Base-by-base conservation (phyloP, 371 early-diverging fungal genomes). In the Mucor sp. region DNA sequence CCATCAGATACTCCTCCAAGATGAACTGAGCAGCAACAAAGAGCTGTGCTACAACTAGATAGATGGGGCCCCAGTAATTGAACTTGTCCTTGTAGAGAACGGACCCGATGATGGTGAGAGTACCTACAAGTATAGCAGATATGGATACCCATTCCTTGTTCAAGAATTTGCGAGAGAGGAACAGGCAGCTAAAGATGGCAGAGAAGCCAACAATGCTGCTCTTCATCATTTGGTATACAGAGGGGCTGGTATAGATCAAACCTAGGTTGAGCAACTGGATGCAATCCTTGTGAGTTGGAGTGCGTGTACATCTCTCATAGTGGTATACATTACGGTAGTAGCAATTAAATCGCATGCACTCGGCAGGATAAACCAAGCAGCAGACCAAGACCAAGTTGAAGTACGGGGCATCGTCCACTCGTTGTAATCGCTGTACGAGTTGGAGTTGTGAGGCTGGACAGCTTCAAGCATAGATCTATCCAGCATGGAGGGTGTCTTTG, bases 141-240 rank as follows among this genome's bases (percentile, higher is more conserved):
- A 79, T 77, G 0, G 79, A 69, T 23, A 65, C 50, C 79, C 79
- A 79, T 65, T 82, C 79, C 28, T 66, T 72, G 17, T 65, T 63
- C 27, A 82, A 60, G 39, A 82, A 79, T 30, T 77, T 74, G 50
- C 82, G 75, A 19, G 82, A 72, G 4, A 82, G 60, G 60, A 82
- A 82, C 9, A 82, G 47, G 48, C 69, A 65, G 41, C 79, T 76
- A 55, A 77, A 75, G 17, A 82, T 71, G 60, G 82, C 82, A 30
- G 82, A 82, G 50, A 82, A 77, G 0, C 79, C 79, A n/a, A 79
- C 74, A 66, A 82, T 82, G 58, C 79, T 79, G 39, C 77, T 72
- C 35, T 76, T 75, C 64, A 82, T 68, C 79, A 82, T 82, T 70
- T 79, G 82, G 43, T 77, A 82, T 11, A 79, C 62, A 41, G 82